These are phyloP conservation scores for Backusella australiensis DNA, from an alignment of 192 early-diverging fungal genomes.

Conservation along the genomic window DNA sequence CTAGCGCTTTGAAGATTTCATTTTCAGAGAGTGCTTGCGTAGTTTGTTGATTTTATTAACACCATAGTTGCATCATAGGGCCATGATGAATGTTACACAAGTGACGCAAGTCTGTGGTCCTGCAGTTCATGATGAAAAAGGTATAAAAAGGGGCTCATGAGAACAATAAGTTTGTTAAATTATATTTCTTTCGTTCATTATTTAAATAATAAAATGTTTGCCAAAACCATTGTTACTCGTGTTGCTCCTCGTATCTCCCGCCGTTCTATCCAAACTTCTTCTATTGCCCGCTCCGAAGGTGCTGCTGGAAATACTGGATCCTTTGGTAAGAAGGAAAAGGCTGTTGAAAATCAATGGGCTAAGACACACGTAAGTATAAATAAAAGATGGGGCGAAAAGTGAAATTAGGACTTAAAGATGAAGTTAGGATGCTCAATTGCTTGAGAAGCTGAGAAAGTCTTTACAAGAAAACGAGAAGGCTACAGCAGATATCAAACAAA, in stretches of 20 bases:
- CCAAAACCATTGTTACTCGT: neutral
- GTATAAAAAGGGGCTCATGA: neutral
- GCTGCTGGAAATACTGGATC: neutral
- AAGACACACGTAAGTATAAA: conserved; percentile 2
- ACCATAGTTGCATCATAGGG: no score
- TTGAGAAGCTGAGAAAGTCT: neutral
- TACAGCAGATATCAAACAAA: neutral
- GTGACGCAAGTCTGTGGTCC: neutral
- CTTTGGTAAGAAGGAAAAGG: conserved; percentile 11
- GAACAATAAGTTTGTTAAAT: neutral
- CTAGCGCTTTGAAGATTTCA: no score
- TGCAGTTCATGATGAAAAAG: neutral
- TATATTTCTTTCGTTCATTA: neutral
- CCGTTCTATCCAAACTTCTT: conserved; percentile 3
- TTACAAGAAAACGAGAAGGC: neutral
- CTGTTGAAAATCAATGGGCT: conserved; percentile 4
- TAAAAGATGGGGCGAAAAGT: neutral
- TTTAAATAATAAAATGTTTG: neutral
- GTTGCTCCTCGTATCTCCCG: neutral
- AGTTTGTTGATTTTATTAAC: no score
- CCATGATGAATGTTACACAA: no score
- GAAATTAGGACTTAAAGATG: neutral
- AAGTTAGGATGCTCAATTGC: neutral
- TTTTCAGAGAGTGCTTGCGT: no score
- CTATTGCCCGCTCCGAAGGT: neutral